Conservation (phyloP, 306 rosid species). For the Biancaea sappan region DNA sequence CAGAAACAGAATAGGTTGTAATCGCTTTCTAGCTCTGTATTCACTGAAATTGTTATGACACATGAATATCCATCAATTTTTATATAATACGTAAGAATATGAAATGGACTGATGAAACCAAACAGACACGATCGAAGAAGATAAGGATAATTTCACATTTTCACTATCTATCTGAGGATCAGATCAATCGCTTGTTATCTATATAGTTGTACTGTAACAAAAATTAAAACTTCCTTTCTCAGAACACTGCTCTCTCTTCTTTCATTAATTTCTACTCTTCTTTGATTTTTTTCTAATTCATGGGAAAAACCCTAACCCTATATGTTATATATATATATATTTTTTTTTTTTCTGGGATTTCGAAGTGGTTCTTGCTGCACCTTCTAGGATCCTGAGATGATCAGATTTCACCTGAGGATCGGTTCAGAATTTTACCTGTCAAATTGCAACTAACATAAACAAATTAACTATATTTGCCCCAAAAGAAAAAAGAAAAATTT, state of each 20-base stretch:
- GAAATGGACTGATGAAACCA: not conserved
- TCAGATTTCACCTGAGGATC: slow-evolving; percentile 35
- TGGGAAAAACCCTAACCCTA: slow-evolving; percentile 42
- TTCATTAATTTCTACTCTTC: not conserved
- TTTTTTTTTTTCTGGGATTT: slow-evolving; percentile 9
- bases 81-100: too few relatives aligned
- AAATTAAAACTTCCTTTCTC: slow-evolving; percentile 35
- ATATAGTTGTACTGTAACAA: too few relatives aligned
- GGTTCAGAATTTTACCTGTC: slow-evolving; percentile 35
- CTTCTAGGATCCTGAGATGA: slow-evolving; percentile 27
- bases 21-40: too few relatives aligned
- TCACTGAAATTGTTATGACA: not conserved
- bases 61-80: slow-evolving; percentile 6
- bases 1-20: slow-evolving; percentile 43
- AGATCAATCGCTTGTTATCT: too few relatives aligned
- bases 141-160: slow-evolving; percentile 42
- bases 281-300: not conserved
- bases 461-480: not conserved
- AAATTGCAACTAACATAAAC: not conserved
- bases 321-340: not conserved
- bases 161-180: too few relatives aligned
- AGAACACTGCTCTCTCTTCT: not conserved
- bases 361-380: slow-evolving; percentile 16
- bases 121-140: slow-evolving; percentile 38
- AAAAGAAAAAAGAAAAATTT: not conserved